These are phyloP conservation scores for Chytridiales sp. DNA, from an alignment of 371 early-diverging fungal species.

Conservation along the genomic window DNA sequence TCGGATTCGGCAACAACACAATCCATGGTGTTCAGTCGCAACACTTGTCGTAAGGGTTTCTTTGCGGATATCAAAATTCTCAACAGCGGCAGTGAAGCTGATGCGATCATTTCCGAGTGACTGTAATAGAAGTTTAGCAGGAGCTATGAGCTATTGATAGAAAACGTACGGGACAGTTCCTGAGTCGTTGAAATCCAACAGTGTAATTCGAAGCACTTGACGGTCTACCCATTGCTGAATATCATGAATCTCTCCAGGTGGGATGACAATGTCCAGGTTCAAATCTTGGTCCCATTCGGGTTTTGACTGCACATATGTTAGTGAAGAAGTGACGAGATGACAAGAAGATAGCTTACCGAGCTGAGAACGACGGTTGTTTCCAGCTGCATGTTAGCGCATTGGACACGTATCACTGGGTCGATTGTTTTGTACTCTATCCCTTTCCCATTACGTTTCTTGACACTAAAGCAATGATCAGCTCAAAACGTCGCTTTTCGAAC, in stretches of 20 bases:
- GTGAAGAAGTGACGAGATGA: background rate
- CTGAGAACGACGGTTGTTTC: constrained; percentile 36
- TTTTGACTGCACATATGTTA: background rate
- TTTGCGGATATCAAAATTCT: constrained; percentile 34
- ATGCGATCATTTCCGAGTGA: constrained; percentile 33
- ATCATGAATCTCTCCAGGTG: constrained; percentile 43
- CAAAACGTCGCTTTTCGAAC: too few relatives aligned
- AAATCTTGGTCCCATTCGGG: constrained; percentile 46
- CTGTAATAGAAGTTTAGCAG: constrained; percentile 5
- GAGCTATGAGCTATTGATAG: background rate
- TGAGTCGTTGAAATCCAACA: constrained; percentile 33
- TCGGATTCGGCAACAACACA: background rate
- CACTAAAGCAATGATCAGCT: constrained; percentile 11
- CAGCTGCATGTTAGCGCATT: constrained; percentile 25
- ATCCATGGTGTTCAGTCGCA: constrained; percentile 25
- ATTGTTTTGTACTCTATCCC: constrained; percentile 27
- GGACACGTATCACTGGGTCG: constrained; percentile 36
- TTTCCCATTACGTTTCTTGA: constrained; percentile 26
- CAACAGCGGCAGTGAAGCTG: constrained; percentile 32
- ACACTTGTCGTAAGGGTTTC: constrained; percentile 32
- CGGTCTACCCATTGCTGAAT: constrained; percentile 40
- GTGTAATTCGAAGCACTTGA: constrained; percentile 32
- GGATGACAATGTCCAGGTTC: constrained; percentile 31
- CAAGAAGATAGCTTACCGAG: background rate
- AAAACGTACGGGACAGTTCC: constrained; percentile 27